Evolutionary conservation across 78 protist species (phyloP), one percentile per base, ranked within the genome.

Genomic region (Dictyostelium firmibasis): DNA sequence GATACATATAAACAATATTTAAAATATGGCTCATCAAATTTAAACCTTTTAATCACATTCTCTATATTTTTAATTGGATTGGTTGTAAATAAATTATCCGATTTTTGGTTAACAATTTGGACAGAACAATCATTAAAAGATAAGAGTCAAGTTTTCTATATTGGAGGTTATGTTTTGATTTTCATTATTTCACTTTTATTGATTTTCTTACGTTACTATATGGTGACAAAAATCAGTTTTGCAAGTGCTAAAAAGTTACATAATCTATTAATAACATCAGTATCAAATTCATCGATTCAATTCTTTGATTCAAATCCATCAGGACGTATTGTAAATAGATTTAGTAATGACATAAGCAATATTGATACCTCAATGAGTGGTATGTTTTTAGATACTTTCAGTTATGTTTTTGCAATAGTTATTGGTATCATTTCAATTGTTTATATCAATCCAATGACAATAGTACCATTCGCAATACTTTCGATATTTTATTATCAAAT

Each of bases 281-380:
- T 87, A 14, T 13, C 75, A 9, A 5, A 33, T 0, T 50, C 91
- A 25, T 47, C 96, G 14, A 25, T 41, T 35, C 81, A 41, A 43
- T 92, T 92, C 77, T 92, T 92, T 77, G 92, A 84, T n/a, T 11
- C 36, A 31, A 92, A 85, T 57, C 96, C 96, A 20, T 27, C 86
- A 18, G 96, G 96, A 23, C 78, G 96, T 70, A 92, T 92, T 2
- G 1, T 92, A 33, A 92, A 92, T 74, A 62, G 91, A 44, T 92
- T 92, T 57, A 76, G 92, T 8, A 85, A 53, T 43, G 96, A 92
- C 78, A 27, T 92, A 0, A 44, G 64, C 11, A 84, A 85, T 38
- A 38, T 97, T 1, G 98, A 97, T 86, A 41, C 18, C 0, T n/a
- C 72, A 6, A 27, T 95, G 25, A 13, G 75, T 7, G 44, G 70